Conservation (phyloP, 1,139 yeast genomes). For the Suzukiozyma palmioleophila region DNA sequence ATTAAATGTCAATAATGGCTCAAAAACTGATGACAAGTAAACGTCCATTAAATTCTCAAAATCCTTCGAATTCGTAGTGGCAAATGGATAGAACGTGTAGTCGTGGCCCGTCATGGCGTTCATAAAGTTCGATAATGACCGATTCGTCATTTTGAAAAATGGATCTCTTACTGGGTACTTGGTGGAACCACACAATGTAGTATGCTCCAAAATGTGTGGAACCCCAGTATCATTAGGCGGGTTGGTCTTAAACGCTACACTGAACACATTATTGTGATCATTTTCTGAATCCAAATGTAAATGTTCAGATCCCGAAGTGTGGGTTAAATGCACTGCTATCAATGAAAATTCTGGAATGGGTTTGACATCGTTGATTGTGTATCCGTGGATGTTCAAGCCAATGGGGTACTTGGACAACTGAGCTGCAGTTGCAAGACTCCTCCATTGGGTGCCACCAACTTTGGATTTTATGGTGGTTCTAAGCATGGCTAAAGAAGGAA, state of each 20-base stretch:
- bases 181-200: slow-evolving; percentile 88
- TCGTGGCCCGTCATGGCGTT: slow-evolving; percentile 99
- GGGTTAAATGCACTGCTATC: slow-evolving; percentile 71
- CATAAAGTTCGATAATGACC: slow-evolving; percentile 88
- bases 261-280: slow-evolving; percentile 82
- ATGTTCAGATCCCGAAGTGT: slow-evolving; percentile 75
- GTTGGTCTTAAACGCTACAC: slow-evolving; percentile 87
- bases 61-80: slow-evolving; percentile 84
- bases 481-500: slow-evolving; percentile 3
- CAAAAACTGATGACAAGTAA: slow-evolving; percentile 81
- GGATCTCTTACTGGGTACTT: slow-evolving; percentile 95
- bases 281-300: slow-evolving; percentile 73
- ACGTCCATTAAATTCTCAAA: slow-evolving; percentile 82
- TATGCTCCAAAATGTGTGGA: slow-evolving; percentile 94
- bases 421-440: slow-evolving; percentile 2
- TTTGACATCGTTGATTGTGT: slow-evolving; percentile 54
- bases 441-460: neutral
- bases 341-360: slow-evolving; percentile 79
- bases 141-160: slow-evolving; percentile 91
- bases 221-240: slow-evolving; percentile 94
- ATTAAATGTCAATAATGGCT: slow-evolving; percentile 70
- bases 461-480: neutral
- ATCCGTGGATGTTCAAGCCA: slow-evolving; percentile 64
- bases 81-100: slow-evolving; percentile 92
- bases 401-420: slow-evolving; percentile 46